phyloP scores from a whole-genome alignment of 1,284 basidiomycete genomes.

The Fomes fomentarius region DNA sequence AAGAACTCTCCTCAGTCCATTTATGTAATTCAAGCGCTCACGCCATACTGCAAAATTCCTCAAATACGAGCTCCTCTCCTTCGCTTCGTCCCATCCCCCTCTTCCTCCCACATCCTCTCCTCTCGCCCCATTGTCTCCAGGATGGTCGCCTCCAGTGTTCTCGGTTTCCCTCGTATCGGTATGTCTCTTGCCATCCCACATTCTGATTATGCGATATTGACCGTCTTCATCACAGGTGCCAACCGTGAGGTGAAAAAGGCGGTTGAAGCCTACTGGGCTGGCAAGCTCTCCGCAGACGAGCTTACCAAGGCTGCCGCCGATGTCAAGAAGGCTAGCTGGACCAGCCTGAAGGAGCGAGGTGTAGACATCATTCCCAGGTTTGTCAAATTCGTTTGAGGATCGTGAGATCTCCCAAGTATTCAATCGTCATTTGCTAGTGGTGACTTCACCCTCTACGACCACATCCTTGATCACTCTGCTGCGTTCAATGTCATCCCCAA shows the following conservation, averaged over 20 bases:
- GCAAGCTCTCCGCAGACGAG: slow-evolving; percentile 89
- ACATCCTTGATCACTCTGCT: slow-evolving; percentile 96
- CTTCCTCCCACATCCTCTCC: slow-evolving; percentile 32
- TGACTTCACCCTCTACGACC: slow-evolving; percentile 99
- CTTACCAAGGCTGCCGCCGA: slow-evolving; percentile 90
- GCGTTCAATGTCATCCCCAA: slow-evolving; percentile 98
- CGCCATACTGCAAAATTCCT: slow-evolving; percentile 23
- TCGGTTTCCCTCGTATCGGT: slow-evolving; percentile 99
- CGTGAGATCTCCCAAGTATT: slow-evolving; percentile 4
- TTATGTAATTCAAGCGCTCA: slow-evolving; percentile 29
- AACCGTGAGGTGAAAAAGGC: slow-evolving; percentile 99
- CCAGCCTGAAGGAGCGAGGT: slow-evolving; percentile 83
- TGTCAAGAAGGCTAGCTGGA: slow-evolving; percentile 92
- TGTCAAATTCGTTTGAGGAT: slow-evolving; percentile 29
- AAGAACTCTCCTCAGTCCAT: slow-evolving; percentile 7
- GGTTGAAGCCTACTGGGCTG: slow-evolving; percentile 97
- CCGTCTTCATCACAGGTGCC: slow-evolving; percentile 57
- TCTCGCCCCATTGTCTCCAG: slow-evolving; percentile 30
- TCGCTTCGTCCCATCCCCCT: slow-evolving; percentile 22
- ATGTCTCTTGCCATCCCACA: slow-evolving; percentile 28
- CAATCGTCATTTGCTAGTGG: slow-evolving; percentile 58
- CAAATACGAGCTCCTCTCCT: slow-evolving; percentile 18
- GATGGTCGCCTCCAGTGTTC: slow-evolving; percentile 85
- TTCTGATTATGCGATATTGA: background rate
- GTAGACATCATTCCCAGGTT: slow-evolving; percentile 95